Evolutionary conservation across 2,329 filamentous ascomycete genomes (phyloP).

Genomic region (Aspergillus sp.): DNA sequence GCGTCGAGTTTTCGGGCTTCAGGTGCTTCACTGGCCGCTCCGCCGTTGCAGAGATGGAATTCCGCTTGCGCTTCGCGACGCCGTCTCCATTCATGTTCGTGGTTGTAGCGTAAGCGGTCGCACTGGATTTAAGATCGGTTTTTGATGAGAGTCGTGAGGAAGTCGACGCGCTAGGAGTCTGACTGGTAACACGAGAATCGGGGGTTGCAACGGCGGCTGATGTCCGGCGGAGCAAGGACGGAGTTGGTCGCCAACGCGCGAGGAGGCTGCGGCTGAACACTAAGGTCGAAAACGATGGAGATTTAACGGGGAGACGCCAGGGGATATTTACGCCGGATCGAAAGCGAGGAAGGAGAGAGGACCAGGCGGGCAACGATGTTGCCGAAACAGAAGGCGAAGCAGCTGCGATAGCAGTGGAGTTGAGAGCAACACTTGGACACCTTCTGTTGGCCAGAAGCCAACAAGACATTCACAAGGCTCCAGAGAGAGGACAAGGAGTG

Average conservation of each 20-base stretch:
- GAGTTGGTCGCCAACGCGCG: slow-evolving; percentile 3
- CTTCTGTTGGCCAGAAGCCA: slow-evolving; percentile 30
- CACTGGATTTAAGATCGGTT: slow-evolving; percentile 6
- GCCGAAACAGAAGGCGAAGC: slow-evolving; percentile 13
- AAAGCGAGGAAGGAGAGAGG: slow-evolving; percentile 8
- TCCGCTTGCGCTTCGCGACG: slow-evolving; percentile 57
- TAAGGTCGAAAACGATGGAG: background rate
- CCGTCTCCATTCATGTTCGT: slow-evolving; percentile 54
- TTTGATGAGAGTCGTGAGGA: slow-evolving; percentile 9
- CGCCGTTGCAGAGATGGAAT: slow-evolving; percentile 47
- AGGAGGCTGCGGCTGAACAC: background rate
- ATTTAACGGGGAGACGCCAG: background rate
- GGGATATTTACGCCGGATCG: background rate
- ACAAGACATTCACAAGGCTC: slow-evolving; percentile 37
- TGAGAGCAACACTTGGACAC: slow-evolving; percentile 28
- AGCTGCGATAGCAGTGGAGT: slow-evolving; percentile 11
- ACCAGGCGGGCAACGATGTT: slow-evolving; percentile 13
- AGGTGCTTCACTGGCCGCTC: slow-evolving; percentile 58
- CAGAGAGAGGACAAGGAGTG: slow-evolving; percentile 9
- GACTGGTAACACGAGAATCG: slow-evolving; percentile 14
- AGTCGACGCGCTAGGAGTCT: slow-evolving; percentile 14
- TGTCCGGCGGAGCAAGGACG: slow-evolving; percentile 4
- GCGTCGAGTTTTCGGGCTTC: slow-evolving; percentile 46
- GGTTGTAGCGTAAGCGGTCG: slow-evolving; percentile 13
- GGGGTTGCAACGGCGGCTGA: slow-evolving; percentile 8